Conservation (phyloP, 2,329 filamentous ascomycete genomes). For the Colletotrichum sidae region DNA sequence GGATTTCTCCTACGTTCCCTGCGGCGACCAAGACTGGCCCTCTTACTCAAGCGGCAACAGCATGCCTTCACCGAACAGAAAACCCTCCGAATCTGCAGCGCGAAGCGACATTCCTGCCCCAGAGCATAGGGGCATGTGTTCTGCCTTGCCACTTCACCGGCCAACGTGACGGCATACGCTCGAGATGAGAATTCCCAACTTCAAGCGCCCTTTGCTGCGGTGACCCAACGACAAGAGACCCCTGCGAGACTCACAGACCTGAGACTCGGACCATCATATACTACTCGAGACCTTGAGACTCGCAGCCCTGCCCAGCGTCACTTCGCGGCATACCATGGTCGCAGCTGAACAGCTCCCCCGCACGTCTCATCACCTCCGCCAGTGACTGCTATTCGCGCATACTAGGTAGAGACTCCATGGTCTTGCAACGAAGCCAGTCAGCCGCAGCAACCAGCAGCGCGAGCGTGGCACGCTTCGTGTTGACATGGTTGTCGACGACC, state of each 20-base stretch:
- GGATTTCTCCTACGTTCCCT: background rate
- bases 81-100: background rate
- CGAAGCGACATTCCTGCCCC: conserved; percentile 8
- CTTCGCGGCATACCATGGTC: background rate
- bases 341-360: background rate
- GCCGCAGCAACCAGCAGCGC: conserved; percentile 12
- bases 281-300: background rate
- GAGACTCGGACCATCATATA: conserved; percentile 15
- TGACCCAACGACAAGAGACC: conserved; percentile 8
- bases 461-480: conserved; percentile 18
- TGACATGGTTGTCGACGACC: conserved; percentile 3
- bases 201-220: background rate
- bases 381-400: conserved; percentile 11
- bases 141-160: background rate
- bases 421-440: conserved; percentile 22
- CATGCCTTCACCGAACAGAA: conserved; percentile 5
- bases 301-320: conserved; percentile 18
- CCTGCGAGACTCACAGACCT: conserved; percentile 16
- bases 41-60: background rate
- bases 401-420: background rate
- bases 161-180: background rate
- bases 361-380: conserved; percentile 14
- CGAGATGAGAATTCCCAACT: background rate
- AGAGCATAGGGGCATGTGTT: background rate
- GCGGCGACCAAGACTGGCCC: background rate